phyloP scores from a whole-genome alignment of 1,139 yeast genomes.

The Kazachstania sp. region DNA sequence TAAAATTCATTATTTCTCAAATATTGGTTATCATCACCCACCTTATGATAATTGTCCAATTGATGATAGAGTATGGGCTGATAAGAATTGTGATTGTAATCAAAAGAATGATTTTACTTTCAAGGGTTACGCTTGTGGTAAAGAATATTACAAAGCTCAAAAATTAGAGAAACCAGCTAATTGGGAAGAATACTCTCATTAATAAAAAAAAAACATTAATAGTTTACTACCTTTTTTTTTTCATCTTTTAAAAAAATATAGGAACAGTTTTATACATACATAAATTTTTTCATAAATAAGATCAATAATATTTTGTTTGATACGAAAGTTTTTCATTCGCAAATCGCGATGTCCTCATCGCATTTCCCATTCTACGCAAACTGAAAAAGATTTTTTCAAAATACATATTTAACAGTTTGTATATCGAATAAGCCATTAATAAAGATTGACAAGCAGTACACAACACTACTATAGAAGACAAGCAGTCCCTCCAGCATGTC shows the following conservation, averaged over 20 bases:
- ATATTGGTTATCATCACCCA: constrained; percentile 50
- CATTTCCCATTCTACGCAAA: too few relatives aligned
- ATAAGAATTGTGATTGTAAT: constrained; percentile 53
- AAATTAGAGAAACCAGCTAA: constrained; percentile 43
- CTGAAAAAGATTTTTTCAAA: too few relatives aligned
- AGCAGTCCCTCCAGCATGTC: constrained; percentile 8
- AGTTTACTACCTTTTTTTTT: neutral
- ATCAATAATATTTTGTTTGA: too few relatives aligned
- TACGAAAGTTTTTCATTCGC: too few relatives aligned
- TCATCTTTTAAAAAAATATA: too few relatives aligned
- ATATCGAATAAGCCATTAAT: too few relatives aligned
- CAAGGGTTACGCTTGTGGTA: constrained; percentile 54
- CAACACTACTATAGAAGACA: too few relatives aligned
- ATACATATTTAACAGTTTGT: too few relatives aligned
- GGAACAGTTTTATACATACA: too few relatives aligned
- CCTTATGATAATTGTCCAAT: constrained; percentile 64
- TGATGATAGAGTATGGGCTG: constrained; percentile 40
- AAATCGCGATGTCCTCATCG: too few relatives aligned
- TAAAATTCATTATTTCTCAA: constrained; percentile 65
- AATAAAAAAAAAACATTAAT: neutral
- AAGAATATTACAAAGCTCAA: constrained; percentile 43
- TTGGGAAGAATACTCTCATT: constrained; percentile 37
- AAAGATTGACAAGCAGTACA: too few relatives aligned
- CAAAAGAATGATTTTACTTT: constrained; percentile 61
- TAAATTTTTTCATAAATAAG: too few relatives aligned